Evolutionary conservation across 805 yeast genomes (phyloP).

Genomic region (Saccharomycopsis fermentans): DNA sequence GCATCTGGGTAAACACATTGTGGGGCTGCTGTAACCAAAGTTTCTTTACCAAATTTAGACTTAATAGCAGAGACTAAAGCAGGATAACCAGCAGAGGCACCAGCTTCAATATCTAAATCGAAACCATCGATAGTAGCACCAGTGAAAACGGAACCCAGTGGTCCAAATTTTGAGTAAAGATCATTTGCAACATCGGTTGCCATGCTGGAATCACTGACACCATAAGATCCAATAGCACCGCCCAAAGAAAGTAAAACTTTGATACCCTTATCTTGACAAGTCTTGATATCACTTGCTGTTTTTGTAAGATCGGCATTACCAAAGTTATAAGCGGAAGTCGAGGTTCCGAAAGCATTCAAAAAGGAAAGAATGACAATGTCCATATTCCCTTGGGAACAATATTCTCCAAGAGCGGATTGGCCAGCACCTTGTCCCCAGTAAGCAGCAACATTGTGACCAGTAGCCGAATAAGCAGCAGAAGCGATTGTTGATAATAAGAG

Average conservation of each 20-base stretch:
- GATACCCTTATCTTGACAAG: conserved; percentile 74
- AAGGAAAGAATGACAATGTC: conserved; percentile 28
- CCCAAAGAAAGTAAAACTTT: conserved; percentile 65
- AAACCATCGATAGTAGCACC: conserved; percentile 76
- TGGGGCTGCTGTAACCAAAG: conserved; percentile 83
- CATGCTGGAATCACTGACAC: conserved; percentile 4
- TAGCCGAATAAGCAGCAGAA: neutral
- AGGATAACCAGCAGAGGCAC: conserved; percentile 50
- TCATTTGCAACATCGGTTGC: conserved; percentile 5
- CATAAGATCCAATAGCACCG: conserved; percentile 54
- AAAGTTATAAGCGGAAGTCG: conserved; percentile 28
- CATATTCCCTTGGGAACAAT: conserved; percentile 44
- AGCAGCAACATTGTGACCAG: conserved; percentile 39
- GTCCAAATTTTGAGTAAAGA: conserved; percentile 12
- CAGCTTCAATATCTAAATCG: conserved; percentile 80
- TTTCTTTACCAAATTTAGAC: conserved; percentile 30
- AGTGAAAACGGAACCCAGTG: conserved; percentile 31
- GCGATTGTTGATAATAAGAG: neutral
- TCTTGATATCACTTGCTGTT: conserved; percentile 50
- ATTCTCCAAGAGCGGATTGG: conserved; percentile 34
- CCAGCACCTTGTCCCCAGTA: conserved; percentile 61
- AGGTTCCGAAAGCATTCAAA: conserved; percentile 32
- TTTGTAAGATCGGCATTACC: conserved; percentile 25
- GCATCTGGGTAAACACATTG: conserved; percentile 87
- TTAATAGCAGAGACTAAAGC: conserved; percentile 38